A percentile compares a stretch with the other conserved stretches of the same genome.
Evolutionary conservation across 2,329 filamentous ascomycete species (phyloP).

Genomic region (Rasamsonia emersonii): DNA sequence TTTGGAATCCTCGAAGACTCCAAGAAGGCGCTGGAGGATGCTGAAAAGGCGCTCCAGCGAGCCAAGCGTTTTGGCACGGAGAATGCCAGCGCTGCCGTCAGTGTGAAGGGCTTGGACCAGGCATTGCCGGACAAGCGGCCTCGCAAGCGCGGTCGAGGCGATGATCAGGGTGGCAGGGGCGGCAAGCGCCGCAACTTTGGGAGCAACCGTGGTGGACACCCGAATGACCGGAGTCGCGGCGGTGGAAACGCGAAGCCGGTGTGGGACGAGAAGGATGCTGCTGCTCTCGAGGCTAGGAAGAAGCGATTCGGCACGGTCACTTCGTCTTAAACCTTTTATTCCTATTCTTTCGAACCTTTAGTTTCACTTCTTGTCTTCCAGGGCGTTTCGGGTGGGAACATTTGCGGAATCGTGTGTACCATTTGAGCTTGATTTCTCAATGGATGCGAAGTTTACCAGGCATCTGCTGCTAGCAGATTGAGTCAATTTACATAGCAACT

Average conservation of each 20-base stretch:
- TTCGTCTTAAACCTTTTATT: conserved; percentile 10
- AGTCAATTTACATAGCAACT: too few relatives aligned
- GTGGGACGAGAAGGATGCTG: conserved; percentile 33
- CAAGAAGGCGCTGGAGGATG: conserved; percentile 30
- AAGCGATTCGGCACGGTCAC: conserved; percentile 35
- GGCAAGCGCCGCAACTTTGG: conserved; percentile 34
- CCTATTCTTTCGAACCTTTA: too few relatives aligned
- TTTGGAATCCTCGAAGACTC: conserved; percentile 38
- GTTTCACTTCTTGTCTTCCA: too few relatives aligned
- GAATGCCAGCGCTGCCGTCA: conserved; percentile 15
- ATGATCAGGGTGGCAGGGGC: conserved; percentile 30
- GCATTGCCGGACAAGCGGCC: conserved; percentile 34
- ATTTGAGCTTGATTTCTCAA: too few relatives aligned
- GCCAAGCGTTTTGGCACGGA: conserved; percentile 39
- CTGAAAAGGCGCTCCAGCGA: conserved; percentile 36
- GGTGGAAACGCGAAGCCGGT: conserved; percentile 12
- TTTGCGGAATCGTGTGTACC: too few relatives aligned
- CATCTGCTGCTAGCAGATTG: too few relatives aligned
- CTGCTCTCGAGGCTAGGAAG: conserved; percentile 40
- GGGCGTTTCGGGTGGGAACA: too few relatives aligned
- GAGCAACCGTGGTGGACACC: conserved; percentile 22
- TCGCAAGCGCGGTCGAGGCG: conserved; percentile 33
- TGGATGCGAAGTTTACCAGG: too few relatives aligned
- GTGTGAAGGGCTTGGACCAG: conserved; percentile 37
- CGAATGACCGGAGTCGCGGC: conserved; percentile 13